phyloP scores from a whole-genome alignment of 306 rosid genomes.

The Lathyrus sativus region DNA sequence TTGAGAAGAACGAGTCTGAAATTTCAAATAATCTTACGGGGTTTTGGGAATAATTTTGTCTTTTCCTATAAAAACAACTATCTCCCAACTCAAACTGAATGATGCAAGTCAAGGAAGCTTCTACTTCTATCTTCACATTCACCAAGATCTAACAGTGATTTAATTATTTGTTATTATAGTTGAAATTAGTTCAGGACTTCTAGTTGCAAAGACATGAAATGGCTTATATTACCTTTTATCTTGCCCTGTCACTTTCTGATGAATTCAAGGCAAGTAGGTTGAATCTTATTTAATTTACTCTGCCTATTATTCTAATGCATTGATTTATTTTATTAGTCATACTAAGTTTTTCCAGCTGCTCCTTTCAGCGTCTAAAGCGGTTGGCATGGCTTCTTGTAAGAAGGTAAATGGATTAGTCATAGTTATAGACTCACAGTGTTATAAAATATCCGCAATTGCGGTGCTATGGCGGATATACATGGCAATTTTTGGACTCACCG shows the following conservation, averaged over 20 bases:
- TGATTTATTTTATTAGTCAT: conserved; percentile 18
- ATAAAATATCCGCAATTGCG: too few species aligned
- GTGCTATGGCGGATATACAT: too few species aligned
- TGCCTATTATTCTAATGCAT: conserved; percentile 15
- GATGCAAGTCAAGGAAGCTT: conserved; percentile 10
- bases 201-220: conserved; percentile 7
- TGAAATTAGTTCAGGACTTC: not conserved
- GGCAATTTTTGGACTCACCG: too few species aligned
- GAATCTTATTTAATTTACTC: conserved; percentile 23
- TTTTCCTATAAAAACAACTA: not conserved
- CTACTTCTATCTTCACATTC: conserved; percentile 3
- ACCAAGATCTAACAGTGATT: not conserved
- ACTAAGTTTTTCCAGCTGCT: not conserved
- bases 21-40: not conserved
- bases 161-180: not conserved
- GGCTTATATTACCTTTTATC: conserved; percentile 19
- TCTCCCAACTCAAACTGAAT: not conserved
- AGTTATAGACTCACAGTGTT: not conserved
- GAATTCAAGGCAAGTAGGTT: not conserved
- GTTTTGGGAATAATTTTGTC: not conserved
- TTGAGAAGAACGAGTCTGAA: not conserved
- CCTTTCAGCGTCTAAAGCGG: conserved; percentile 59
- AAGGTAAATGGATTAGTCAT: conserved; percentile 58
- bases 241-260: conserved; percentile 4
- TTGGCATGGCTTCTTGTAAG: conserved; percentile 50